These are phyloP conservation scores for Sphenostylis stenocarpa DNA, from an alignment of 306 rosid species.

Conservation along the genomic window DNA sequence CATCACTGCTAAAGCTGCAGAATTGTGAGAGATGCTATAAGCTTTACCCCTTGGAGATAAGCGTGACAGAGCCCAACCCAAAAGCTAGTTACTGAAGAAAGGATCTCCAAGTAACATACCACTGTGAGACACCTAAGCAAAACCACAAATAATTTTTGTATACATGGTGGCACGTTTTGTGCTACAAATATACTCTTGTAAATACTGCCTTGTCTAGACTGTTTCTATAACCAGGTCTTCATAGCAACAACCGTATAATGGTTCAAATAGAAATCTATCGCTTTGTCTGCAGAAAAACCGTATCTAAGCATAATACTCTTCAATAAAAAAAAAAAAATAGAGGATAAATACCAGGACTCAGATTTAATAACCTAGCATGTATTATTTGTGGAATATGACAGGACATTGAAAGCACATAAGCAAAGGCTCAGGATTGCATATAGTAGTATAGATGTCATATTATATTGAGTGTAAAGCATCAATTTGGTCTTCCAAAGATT, in stretches of 20 bases:
- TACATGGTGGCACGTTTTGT: neutral
- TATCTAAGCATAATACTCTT: neutral
- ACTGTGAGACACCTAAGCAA: neutral
- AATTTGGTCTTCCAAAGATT: neutral
- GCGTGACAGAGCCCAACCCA: neutral
- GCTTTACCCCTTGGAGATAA: neutral
- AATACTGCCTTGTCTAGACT: neutral
- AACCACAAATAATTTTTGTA: neutral
- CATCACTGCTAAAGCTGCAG: neutral
- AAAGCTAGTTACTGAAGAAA: neutral
- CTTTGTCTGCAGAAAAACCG: neutral
- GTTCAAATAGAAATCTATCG: neutral
- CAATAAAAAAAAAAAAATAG: neutral
- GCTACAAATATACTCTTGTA: neutral
- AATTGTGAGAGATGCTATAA: neutral
- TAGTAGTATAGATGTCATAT: too few species aligned
- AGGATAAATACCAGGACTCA: neutral
- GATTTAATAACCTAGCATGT: neutral
- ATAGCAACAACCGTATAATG: too few species aligned
- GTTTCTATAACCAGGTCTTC: neutral
- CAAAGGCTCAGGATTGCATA: neutral
- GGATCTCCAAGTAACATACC: neutral
- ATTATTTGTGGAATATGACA: neutral
- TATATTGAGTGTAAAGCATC: neutral
- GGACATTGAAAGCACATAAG: neutral